Conservation (phyloP, 805 yeast genomes). For the Ogataea parapolymorpha region DNA sequence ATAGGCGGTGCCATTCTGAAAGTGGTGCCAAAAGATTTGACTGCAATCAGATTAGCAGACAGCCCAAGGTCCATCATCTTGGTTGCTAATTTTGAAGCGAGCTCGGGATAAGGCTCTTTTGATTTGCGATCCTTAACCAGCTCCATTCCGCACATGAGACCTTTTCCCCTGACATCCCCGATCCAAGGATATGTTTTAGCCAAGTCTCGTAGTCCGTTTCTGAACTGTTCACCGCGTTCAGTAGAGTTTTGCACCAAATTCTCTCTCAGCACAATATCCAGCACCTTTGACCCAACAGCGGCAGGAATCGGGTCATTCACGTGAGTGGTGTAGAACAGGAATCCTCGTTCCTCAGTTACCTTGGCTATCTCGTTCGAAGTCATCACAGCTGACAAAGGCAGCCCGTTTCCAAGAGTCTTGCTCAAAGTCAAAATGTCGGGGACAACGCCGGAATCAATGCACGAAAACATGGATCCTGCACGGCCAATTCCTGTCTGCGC, state of each 20-base stretch:
- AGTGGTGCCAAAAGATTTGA: conserved; percentile 12
- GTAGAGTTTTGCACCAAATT: conserved; percentile 25
- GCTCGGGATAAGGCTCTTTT: conserved; percentile 39
- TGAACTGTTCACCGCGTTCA: conserved; percentile 28
- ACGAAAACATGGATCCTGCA: conserved; percentile 45
- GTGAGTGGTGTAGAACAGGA: conserved; percentile 30
- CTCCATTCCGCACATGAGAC: conserved; percentile 52
- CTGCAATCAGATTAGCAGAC: conserved; percentile 29
- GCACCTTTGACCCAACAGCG: conserved; percentile 31
- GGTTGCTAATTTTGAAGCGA: conserved; percentile 23
- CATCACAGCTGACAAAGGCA: conserved; percentile 33
- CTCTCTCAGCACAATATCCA: conserved; percentile 29
- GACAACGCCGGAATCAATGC: conserved; percentile 29
- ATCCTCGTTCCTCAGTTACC: conserved; percentile 22
- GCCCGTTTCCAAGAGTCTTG: conserved; percentile 35
- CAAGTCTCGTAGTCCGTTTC: conserved; percentile 22
- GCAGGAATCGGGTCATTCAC: conserved; percentile 31
- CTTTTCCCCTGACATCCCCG: conserved; percentile 50
- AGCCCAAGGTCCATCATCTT: conserved; percentile 28
- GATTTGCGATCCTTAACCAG: conserved; percentile 42
- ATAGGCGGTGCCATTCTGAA: conserved; percentile 28
- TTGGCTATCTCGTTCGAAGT: conserved; percentile 24
- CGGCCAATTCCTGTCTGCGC: conserved; percentile 57
- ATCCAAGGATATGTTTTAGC: conserved; percentile 27
- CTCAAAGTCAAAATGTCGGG: conserved; percentile 34